Evolutionary conservation across 1,284 basidiomycete genomes (phyloP), one percentile per base, ranked within the genome.

Genomic region (Cryptococcus maquisensis): DNA sequence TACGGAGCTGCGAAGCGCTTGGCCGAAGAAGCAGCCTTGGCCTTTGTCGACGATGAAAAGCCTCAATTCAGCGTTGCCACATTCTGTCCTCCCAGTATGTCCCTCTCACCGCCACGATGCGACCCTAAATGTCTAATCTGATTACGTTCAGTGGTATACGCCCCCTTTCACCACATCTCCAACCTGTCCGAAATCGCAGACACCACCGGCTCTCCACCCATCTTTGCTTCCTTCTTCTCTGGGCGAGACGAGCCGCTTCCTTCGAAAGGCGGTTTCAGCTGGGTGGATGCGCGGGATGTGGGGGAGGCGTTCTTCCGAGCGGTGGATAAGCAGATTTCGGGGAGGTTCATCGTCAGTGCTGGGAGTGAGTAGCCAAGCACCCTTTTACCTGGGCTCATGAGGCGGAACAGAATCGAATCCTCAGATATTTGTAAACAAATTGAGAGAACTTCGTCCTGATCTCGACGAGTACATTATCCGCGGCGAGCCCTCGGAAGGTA

Each of bases 1-100:
- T 63, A 63, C 36, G 57, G 56, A 28, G 65, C 63, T 2, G 65
- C 64, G 21, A 72, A 72, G 59, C 68, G 62, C 65, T 47, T 63
- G 56, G 65, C 71, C 36, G 72, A 74, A 49, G 46, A 49, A 7
- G 63, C 65, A 3, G 65, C 62, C 18, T 47, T 50, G 41, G 57
- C 46, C 1, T 51, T 42, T 35, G 18, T 55, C 18, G 46, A 63
- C 38, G 43, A 53, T 3, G 48, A 62, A 26, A 56, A 66, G n/a
- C 51, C 51, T 32, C 23, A 41, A 7, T 67, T 49, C 54, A 57
- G 47, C 16, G 26, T 55, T 16, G 35, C 47, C 6, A 46, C 26
- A n/a, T 28, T 55, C 8, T 37, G 41, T 24, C 53, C 53, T 32
- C 53, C 53, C n/a, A 55, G 53, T 55, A 24, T 40, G 53, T 55